These are phyloP conservation scores for Pseudocercospora pini-densiflorae DNA, from an alignment of 2,329 filamentous ascomycete species.

Conservation along the genomic window DNA sequence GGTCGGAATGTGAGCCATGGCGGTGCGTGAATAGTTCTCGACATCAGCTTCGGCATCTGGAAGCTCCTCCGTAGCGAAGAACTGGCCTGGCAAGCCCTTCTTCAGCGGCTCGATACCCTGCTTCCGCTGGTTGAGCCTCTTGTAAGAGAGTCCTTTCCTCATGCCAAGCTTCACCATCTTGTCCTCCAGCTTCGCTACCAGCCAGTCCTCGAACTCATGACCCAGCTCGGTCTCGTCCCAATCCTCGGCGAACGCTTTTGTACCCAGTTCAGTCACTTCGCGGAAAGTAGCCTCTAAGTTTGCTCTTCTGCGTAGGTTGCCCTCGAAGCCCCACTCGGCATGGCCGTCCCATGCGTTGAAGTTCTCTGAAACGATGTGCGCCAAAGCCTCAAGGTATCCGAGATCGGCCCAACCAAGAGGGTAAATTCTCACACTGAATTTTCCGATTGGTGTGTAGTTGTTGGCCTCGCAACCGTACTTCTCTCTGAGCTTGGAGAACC, in stretches of 20 bases:
- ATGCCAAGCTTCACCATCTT: not conserved
- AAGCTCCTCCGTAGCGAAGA: not conserved
- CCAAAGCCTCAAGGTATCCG: not conserved
- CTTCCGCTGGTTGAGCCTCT: no score
- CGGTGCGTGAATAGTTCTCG: not conserved
- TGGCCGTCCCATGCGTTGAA: no score
- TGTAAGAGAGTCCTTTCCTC: no score
- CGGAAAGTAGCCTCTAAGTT: no score
- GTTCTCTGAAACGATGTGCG: not conserved
- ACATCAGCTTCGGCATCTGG: not conserved
- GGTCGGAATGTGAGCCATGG: not conserved
- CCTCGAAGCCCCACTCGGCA: no score
- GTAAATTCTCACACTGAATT: not conserved
- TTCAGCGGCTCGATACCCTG: not conserved
- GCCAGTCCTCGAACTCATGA: no score
- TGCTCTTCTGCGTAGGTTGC: no score
- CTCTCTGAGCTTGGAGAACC: not conserved
- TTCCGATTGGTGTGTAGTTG: not conserved
- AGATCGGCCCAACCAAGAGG: not conserved
- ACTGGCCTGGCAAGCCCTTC: not conserved
- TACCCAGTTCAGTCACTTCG: no score
- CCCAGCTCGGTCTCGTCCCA: no score
- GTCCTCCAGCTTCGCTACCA: not conserved
- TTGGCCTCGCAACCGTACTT: not conserved
- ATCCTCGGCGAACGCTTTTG: no score